Conservation (phyloP, 257 asterid genomes). For the Apocynum venetum region DNA sequence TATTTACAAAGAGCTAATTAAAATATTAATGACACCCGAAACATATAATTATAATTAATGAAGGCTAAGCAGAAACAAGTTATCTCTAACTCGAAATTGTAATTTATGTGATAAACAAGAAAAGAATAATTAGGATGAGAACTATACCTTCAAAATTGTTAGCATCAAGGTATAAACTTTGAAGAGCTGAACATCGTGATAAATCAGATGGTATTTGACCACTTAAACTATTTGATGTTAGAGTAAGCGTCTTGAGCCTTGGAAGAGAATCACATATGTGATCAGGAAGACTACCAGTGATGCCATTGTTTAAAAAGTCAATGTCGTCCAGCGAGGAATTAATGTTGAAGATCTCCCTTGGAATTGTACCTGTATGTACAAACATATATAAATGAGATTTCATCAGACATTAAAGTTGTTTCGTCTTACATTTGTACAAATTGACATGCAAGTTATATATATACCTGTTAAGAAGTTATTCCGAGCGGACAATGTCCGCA, state of each 20-base stretch:
- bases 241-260: slow-evolving; percentile 14
- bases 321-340: slow-evolving; percentile 19
- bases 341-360: slow-evolving; percentile 22
- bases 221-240: slow-evolving; percentile 7
- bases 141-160: slow-evolving; percentile 5
- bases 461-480: not conserved
- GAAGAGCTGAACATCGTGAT: not conserved
- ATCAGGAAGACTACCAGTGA: slow-evolving; percentile 22
- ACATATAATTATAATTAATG: too few relatives aligned
- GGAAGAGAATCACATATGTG: slow-evolving; percentile 20
- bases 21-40: too few relatives aligned
- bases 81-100: too few relatives aligned
- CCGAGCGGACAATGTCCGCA: not conserved
- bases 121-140: not conserved
- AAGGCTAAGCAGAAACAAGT: too few relatives aligned
- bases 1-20: too few relatives aligned
- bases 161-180: too few relatives aligned
- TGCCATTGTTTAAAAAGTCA: slow-evolving; percentile 14
- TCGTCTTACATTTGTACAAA: too few relatives aligned
- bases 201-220: slow-evolving; percentile 8
- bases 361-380: not conserved
- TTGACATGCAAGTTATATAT: not conserved
- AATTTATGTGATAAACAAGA: too few relatives aligned
- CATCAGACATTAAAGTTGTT: not conserved
- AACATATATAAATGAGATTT: too few relatives aligned